phyloP scores from a whole-genome alignment of 257 asterid species.

The Leonotis leonurus region DNA sequence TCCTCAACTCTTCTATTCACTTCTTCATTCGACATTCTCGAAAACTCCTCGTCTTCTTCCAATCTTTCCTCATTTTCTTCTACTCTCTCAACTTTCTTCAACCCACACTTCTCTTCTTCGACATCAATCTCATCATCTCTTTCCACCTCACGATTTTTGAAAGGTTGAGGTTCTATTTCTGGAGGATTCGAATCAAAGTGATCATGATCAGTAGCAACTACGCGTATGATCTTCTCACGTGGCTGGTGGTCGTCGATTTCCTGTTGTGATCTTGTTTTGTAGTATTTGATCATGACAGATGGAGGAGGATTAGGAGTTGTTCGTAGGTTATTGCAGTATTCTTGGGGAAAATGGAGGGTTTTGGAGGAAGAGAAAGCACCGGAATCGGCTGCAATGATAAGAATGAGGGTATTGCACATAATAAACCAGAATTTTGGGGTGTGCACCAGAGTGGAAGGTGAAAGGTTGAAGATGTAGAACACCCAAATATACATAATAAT shows the following conservation, averaged over 20 bases:
- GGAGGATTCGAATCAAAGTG: not conserved
- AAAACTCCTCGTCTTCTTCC: conserved; percentile 39
- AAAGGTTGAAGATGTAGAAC: conserved; percentile 47
- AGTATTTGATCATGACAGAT: not conserved
- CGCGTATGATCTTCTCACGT: conserved; percentile 28
- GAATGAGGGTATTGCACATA: conserved; percentile 52
- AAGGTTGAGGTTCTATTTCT: not conserved
- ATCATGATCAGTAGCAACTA: not conserved
- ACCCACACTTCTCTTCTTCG: not conserved
- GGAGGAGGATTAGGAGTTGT: not conserved
- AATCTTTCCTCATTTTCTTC: not conserved
- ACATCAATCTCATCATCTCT: too few relatives aligned
- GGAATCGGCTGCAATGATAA: conserved; percentile 53
- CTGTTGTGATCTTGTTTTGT: not conserved
- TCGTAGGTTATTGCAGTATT: not conserved
- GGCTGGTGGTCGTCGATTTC: conserved; percentile 23
- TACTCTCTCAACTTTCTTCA: not conserved
- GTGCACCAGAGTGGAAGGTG: conserved; percentile 36
- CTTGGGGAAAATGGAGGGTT: conserved; percentile 14
- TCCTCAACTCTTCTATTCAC: conserved; percentile 59
- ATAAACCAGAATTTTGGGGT: conserved; percentile 69
- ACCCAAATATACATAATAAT: conserved; percentile 33
- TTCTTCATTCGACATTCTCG: conserved; percentile 56
- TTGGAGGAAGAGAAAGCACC: conserved; percentile 34
- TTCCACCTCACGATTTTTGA: too few relatives aligned